Evolutionary conservation across 495 filamentous ascomycete genomes (phyloP), one percentile per base, ranked within the genome.

Genomic region (Podospora didyma): DNA sequence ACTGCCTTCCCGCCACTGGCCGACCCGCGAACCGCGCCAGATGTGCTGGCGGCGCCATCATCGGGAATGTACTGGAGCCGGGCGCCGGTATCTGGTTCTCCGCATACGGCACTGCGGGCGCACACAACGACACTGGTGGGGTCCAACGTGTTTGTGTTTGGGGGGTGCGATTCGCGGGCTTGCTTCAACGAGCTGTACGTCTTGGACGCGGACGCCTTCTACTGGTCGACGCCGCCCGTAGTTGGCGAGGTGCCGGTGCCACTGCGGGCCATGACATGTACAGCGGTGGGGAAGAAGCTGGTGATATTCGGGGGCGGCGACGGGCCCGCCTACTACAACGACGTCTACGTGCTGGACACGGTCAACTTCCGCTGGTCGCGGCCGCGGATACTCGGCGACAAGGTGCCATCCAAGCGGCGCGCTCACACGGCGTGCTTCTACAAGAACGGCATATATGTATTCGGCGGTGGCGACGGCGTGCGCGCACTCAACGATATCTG

Each of bases 51-150:
- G 2, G 82, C 84, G 10, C 84, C 84, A n/a, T 80, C 84, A 17
- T 82, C 80, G 44, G 84, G 84, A 46, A 87, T 87, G 84, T 87
- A 87, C 70, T 87, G 84, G 84, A 83, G 80, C 51, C 76, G 75
- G 41, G 83, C 82, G 16, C 79, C 78, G 2, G 70, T 75, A 9
- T 84, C 82, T 4, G 84, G 84, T 10, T 65, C 76, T 14, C 65
- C 81, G 34, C 82, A 82, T 57, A 79, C 77, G 19, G 73, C 82
- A 9, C 67, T 86, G 41, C 79, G 84, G 35, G 84, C 84, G 22
- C 84, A 87, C 69, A 86, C 82, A 28, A 82, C 79, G 14, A 84
- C 83, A 20, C 69, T 85, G 17, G 70, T 86, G 11, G 84, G 82
- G 6, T 82, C 76, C 46, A 85, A 79, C 56, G 77, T 86, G 46